Base-by-base conservation (phyloP, 352 stramenopile genomes). In the Phytophthora nicotianae region DNA sequence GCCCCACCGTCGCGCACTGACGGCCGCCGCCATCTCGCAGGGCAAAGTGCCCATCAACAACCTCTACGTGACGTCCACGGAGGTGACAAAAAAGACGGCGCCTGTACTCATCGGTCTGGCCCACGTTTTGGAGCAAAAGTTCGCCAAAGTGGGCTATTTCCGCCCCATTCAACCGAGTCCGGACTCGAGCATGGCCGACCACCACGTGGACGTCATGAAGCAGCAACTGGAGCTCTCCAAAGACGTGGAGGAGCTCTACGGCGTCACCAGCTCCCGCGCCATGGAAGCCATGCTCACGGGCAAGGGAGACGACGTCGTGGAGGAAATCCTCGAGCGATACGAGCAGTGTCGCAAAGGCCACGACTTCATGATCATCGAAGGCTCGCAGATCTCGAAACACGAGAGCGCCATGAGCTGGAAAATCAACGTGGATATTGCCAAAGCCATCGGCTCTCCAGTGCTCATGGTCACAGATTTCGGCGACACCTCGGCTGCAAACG, bases 361-460 rank as follows among this genome's bases (percentile, higher is more conserved):
- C 65, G 84, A 93, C 68, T 93, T 93, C 51, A 87, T 93, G 75
- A 83, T 93, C 62, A 86, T 93, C 33, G 84, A 93, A 53, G 84
- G 84, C 20, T 83, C 82, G 5, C 74, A 80, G 46, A 55, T 93
- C 37, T 78, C 79, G 20, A 68, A 86, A 54, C 74, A 86, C 68
- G 82, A 93, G 49, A 81, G 79, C 21, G 72, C 77, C 3, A 83
- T 88, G 76, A 89, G 79, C 68, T 93, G 82, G 84, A 88, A 89
- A 49, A 79, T 93, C 54, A 89, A 93, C 55, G 72, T 81, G n/a
- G 82, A 93, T 51, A 84, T 93, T 52, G 84, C 84, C 52, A 89
- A 88, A 45, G 75, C 82, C 20, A 65, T 93, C 7, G 82, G 82
- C 13, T 70, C 82, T 4, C 81, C 81, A 5, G 75, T 93, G 46